Percentiles rank a stretch among this genome's conserved stretches.
Conservation (phyloP, 2,329 filamentous ascomycete genomes). For the Bisporella sp. region DNA sequence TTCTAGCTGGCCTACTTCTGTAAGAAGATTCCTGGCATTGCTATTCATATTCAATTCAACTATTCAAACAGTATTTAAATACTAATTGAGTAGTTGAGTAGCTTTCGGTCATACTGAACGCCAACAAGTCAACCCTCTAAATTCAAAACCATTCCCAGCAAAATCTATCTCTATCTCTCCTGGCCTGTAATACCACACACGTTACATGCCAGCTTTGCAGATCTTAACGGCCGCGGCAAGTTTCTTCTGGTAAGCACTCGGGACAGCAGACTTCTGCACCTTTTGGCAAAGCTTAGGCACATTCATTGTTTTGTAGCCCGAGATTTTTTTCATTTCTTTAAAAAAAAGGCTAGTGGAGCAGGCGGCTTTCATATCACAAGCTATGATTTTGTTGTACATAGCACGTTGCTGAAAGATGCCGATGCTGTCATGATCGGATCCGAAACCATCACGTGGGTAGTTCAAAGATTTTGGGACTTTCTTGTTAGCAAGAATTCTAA, state of each 20-base stretch:
- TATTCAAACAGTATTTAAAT: too few relatives aligned
- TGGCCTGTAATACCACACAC: too few relatives aligned
- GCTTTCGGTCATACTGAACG: too few relatives aligned
- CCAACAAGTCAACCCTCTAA: too few relatives aligned
- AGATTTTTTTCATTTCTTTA: background rate
- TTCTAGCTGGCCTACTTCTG: too few relatives aligned
- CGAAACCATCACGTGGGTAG: background rate
- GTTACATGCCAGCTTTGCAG: background rate
- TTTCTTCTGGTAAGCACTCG: background rate
- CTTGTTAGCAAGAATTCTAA: background rate
- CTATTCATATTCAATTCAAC: too few relatives aligned
- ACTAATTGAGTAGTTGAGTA: too few relatives aligned
- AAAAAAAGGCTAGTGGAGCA: background rate
- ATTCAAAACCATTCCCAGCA: too few relatives aligned
- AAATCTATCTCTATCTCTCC: too few relatives aligned
- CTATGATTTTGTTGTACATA: background rate
- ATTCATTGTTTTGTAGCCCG: background rate
- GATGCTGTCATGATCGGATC: background rate
- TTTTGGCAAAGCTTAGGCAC: background rate
- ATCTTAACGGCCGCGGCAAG: background rate
- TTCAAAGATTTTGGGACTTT: background rate
- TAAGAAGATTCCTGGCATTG: too few relatives aligned
- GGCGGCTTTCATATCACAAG: background rate
- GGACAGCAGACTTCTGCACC: background rate
- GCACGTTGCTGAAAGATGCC: background rate